These are phyloP conservation scores for Candida tropicalis DNA, from an alignment of 1,139 yeast genomes.

Conservation along the genomic window DNA sequence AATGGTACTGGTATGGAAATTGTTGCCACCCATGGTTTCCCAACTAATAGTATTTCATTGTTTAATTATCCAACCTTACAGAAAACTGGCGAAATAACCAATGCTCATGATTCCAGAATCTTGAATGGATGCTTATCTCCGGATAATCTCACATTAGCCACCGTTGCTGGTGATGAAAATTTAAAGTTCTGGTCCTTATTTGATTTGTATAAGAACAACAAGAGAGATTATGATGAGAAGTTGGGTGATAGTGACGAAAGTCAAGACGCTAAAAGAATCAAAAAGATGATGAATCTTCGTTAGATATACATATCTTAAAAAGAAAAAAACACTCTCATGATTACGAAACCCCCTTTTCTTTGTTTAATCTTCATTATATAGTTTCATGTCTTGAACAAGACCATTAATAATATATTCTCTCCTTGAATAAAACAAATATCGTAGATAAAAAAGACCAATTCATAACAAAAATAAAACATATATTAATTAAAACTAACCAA, in stretches of 20 bases:
- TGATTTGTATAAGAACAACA: conserved; percentile 52
- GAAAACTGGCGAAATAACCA: conserved; percentile 82
- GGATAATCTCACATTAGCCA: conserved; percentile 86
- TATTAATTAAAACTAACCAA: no score
- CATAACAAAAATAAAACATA: no score
- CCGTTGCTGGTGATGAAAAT: conserved; percentile 96
- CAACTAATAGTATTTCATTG: conserved; percentile 79
- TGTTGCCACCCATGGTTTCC: conserved; percentile 93
- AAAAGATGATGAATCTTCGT: conserved; percentile 20
- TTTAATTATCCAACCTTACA: conserved; percentile 87
- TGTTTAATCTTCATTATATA: not conserved
- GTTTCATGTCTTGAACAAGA: no score
- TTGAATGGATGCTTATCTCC: conserved; percentile 85
- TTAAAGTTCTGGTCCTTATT: conserved; percentile 93
- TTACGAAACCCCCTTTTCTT: not conserved
- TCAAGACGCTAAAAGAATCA: conserved; percentile 21
- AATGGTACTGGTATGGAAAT: conserved; percentile 78
- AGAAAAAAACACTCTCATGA: conserved; percentile 2
- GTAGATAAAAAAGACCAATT: no score
- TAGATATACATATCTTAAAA: not conserved
- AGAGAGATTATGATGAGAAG: conserved; percentile 19
- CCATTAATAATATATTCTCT: no score
- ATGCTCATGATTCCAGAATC: conserved; percentile 91
- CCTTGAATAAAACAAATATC: no score
- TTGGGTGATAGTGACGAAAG: conserved; percentile 23